phyloP scores from a whole-genome alignment of 495 filamentous ascomycete genomes.

The Penicillium herquei region DNA sequence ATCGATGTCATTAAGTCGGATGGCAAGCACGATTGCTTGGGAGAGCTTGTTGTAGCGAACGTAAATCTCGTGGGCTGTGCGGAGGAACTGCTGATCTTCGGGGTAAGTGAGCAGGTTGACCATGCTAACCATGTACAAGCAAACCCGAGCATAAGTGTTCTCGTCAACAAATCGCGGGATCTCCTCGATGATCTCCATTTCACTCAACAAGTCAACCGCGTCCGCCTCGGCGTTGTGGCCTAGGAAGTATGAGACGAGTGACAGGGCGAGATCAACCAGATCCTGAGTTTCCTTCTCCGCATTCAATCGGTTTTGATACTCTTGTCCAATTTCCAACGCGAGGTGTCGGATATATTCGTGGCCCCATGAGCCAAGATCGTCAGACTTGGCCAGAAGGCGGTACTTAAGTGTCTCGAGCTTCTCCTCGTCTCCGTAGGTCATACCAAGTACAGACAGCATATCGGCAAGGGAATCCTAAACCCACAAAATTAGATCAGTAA shows the following conservation, averaged over 20 bases:
- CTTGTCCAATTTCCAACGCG: conserved; percentile 92
- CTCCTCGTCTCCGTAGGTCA: conserved; percentile 98
- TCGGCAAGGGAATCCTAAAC: conserved; percentile 78
- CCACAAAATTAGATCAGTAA: background rate
- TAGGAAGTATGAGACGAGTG: conserved; percentile 90
- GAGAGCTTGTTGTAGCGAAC: conserved; percentile 85
- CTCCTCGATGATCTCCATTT: conserved; percentile 92
- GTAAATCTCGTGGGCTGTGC: conserved; percentile 89
- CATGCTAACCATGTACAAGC: conserved; percentile 99
- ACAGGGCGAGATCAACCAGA: conserved; percentile 74
- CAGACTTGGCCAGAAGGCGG: conserved; percentile 80
- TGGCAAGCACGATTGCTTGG: conserved; percentile 91
- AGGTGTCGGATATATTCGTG: conserved; percentile 98
- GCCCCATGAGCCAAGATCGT: conserved; percentile 95
- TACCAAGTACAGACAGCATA: conserved; percentile 94
- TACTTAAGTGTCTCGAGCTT: conserved; percentile 95
- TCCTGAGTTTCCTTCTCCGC: conserved; percentile 65
- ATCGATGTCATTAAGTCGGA: conserved; percentile 82
- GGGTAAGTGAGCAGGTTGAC: conserved; percentile 95
- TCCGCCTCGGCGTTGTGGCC: conserved; percentile 98
- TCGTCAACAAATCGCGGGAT: conserved; percentile 89
- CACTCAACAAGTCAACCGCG: conserved; percentile 93
- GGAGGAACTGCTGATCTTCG: conserved; percentile 92
- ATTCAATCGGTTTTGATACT: conserved; percentile 76
- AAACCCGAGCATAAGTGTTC: conserved; percentile 89